These are phyloP conservation scores for Arthrocladium fulminans DNA, from an alignment of 2,329 filamentous ascomycete species.

Conservation along the genomic window DNA sequence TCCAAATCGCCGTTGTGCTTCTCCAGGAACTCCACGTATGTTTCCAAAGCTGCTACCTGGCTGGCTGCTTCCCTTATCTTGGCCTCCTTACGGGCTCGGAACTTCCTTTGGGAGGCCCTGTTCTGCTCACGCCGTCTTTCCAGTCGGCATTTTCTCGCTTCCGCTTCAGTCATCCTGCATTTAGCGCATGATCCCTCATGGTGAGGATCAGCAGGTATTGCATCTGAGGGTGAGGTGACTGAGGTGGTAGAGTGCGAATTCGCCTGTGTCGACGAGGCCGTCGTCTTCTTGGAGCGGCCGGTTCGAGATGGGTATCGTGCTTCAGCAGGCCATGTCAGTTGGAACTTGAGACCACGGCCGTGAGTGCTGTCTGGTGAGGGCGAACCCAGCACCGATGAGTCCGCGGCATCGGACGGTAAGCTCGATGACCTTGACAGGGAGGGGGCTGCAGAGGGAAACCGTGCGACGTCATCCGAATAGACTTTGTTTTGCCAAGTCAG, in stretches of 20 bases:
- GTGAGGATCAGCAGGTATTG: background rate
- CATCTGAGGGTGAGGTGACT: background rate
- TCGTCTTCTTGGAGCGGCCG: background rate
- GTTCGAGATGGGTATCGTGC: background rate
- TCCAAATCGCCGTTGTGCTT: slow-evolving; percentile 1
- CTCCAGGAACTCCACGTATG: slow-evolving; percentile 1
- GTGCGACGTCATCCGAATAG: background rate
- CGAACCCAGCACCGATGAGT: background rate
- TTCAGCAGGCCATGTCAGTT: background rate
- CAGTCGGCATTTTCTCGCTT: slow-evolving; percentile 1
- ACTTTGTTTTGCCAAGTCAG: background rate
- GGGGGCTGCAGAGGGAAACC: background rate
- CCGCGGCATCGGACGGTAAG: background rate
- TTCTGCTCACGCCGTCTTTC: slow-evolving; percentile 6
- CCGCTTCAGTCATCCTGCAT: background rate
- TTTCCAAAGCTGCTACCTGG: background rate
- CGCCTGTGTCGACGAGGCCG: background rate
- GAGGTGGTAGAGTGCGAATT: background rate
- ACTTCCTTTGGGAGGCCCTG: slow-evolving; percentile 7
- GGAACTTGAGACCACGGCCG: background rate
- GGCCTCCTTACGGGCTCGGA: slow-evolving; percentile 4
- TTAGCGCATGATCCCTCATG: slow-evolving; percentile 3
- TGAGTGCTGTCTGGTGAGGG: background rate
- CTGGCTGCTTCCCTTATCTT: slow-evolving; percentile 3
- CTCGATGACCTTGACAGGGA: background rate